phyloP scores from a whole-genome alignment of 1,139 yeast species.

The Trichomonascaceae sp. region DNA sequence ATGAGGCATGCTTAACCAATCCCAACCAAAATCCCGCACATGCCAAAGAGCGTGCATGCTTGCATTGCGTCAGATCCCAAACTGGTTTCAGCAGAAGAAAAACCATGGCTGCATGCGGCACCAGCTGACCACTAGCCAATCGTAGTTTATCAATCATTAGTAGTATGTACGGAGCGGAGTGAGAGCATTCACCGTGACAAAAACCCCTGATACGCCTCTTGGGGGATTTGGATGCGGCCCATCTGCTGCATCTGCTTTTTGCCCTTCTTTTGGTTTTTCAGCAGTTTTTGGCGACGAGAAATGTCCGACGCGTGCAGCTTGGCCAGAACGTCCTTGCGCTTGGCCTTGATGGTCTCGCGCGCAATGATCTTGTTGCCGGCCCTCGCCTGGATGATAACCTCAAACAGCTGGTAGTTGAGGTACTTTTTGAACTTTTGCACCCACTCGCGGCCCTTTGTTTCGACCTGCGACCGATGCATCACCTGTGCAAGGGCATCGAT shows the following conservation, averaged over 20 bases:
- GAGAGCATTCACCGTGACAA: too few relatives aligned
- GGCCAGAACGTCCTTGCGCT: constrained; percentile 85
- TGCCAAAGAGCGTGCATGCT: too few relatives aligned
- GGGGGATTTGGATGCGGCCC: constrained; percentile 67
- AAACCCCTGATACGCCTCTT: constrained; percentile 52
- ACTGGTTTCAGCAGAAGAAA: too few relatives aligned
- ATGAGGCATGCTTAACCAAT: too few relatives aligned
- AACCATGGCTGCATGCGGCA: too few relatives aligned
- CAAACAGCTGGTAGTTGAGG: constrained; percentile 71
- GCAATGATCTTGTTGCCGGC: constrained; percentile 79
- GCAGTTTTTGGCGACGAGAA: constrained; percentile 74
- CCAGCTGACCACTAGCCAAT: too few relatives aligned
- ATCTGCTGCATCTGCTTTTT: constrained; percentile 71
- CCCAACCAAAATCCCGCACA: too few relatives aligned
- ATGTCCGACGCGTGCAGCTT: constrained; percentile 89
- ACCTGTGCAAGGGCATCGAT: constrained; percentile 91
- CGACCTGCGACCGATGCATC: constrained; percentile 70
- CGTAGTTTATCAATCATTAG: too few relatives aligned
- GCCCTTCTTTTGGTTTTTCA: constrained; percentile 87
- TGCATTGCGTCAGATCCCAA: too few relatives aligned
- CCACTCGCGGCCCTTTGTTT: constrained; percentile 62
- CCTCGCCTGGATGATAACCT: constrained; percentile 83
- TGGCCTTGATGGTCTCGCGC: constrained; percentile 85
- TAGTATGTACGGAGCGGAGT: too few relatives aligned
- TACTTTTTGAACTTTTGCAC: constrained; percentile 71